These are phyloP conservation scores for Niebla homalea DNA, from an alignment of 495 filamentous ascomycete genomes.

Conservation along the genomic window DNA sequence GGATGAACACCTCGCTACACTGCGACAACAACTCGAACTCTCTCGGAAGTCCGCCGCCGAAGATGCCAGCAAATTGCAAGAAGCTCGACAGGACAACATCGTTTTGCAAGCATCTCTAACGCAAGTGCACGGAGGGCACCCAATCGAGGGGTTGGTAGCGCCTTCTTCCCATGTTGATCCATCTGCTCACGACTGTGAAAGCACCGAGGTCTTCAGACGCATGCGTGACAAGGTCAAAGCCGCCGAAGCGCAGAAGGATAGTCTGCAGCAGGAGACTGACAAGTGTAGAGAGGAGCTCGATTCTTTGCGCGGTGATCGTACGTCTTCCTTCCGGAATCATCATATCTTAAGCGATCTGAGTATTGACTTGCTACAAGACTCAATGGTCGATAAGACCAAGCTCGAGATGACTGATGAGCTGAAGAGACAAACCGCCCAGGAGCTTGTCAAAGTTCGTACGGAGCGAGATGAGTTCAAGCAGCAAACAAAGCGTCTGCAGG, in stretches of 20 bases:
- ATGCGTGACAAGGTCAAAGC: slow-evolving; percentile 32
- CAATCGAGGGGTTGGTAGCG: slow-evolving; percentile 12
- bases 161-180: neutral
- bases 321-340: slow-evolving; percentile 12
- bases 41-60: slow-evolving; percentile 2
- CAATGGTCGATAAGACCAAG: slow-evolving; percentile 35
- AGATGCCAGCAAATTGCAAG: neutral
- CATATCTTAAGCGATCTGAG: slow-evolving; percentile 2
- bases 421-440: slow-evolving; percentile 31
- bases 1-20: neutral
- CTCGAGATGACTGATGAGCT: slow-evolving; percentile 34
- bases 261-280: slow-evolving; percentile 28
- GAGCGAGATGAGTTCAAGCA: slow-evolving; percentile 32
- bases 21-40: slow-evolving; percentile 10
- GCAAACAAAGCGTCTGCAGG: slow-evolving; percentile 29
- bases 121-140: slow-evolving; percentile 8
- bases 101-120: slow-evolving; percentile 8
- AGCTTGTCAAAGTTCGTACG: slow-evolving; percentile 31
- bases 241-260: slow-evolving; percentile 29
- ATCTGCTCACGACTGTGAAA: slow-evolving; percentile 10
- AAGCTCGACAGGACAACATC: slow-evolving; percentile 5
- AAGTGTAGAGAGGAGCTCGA: slow-evolving; percentile 26
- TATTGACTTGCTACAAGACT: slow-evolving; percentile 27
- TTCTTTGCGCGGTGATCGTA: slow-evolving; percentile 29
- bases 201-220: slow-evolving; percentile 33